phyloP scores from a whole-genome alignment of 2,329 filamentous ascomycete genomes.

The Domatiomyces catenatus region DNA sequence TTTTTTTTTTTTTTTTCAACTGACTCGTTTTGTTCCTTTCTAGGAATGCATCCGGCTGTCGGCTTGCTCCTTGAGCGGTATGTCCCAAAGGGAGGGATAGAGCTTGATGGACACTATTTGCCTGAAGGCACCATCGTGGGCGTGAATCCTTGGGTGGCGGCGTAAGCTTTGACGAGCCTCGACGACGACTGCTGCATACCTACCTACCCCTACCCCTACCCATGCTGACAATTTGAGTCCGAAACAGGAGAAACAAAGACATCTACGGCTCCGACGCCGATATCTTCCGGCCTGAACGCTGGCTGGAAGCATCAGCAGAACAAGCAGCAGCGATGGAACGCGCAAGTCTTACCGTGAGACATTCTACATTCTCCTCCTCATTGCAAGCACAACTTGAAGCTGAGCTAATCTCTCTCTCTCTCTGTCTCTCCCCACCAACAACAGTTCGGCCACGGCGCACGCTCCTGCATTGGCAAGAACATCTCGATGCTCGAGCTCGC shows the following conservation, averaged over 20 bases:
- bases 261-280: slow-evolving; percentile 40
- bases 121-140: slow-evolving; percentile 11
- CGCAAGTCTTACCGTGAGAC: slow-evolving; percentile 4
- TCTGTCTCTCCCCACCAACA: too few species aligned
- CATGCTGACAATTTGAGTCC: not conserved
- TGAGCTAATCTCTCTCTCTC: too few species aligned
- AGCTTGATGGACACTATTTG: slow-evolving; percentile 8
- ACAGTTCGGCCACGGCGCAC: slow-evolving; percentile 35
- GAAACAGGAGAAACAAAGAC: slow-evolving; percentile 20
- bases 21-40: too few species aligned
- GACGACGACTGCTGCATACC: too few species aligned
- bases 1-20: too few species aligned
- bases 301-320: slow-evolving; percentile 38
- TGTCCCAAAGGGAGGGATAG: slow-evolving; percentile 13
- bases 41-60: slow-evolving; percentile 16
- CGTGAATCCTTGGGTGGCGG: slow-evolving; percentile 12
- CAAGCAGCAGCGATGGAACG: slow-evolving; percentile 36
- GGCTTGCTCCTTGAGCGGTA: slow-evolving; percentile 17
- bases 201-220: too few species aligned
- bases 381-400: too few species aligned
- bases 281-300: slow-evolving; percentile 52
- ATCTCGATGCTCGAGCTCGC: slow-evolving; percentile 17
- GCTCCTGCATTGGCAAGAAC: slow-evolving; percentile 25
- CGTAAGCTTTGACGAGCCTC: slow-evolving; percentile 6
- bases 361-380: too few species aligned